Evolutionary conservation across 768 basidiomycete genomes (phyloP), one percentile per base, ranked within the genome.

Genomic region (Terana coerulea): DNA sequence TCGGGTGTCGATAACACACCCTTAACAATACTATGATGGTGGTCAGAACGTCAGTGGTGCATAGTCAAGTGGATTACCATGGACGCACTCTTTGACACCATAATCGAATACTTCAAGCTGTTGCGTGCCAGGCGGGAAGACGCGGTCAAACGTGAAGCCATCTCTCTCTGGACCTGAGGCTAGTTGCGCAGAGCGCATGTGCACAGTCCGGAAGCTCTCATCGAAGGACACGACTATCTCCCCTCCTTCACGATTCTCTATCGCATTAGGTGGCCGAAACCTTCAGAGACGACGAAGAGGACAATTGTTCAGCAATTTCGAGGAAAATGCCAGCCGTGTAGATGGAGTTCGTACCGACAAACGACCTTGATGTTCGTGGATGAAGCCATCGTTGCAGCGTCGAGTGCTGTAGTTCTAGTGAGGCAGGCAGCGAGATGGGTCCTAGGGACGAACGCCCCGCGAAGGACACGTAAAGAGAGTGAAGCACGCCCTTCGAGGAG

Each of bases 91-190:
- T 69, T 94, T 95, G 34, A 99, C 91, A 47, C 97, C 97, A 67
- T 97, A 99, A 69, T 98, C 95, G 66, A 98, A 99, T 41, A 99
- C 93, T 69, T 98, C 93, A 48, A 83, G 72, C 68, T 99, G 97
- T 68, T 83, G 79, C 37, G 95, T 91, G 34, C 77, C 82, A 77
- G 95, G 92, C 50, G 92, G 87, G 68, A 99, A 99, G 19, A 95
- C 93, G 56, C 95, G 80, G 69, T 99, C 97, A 63, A 98, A 95
- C 30, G 93, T 94, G 73, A 99, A 99, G 24, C 95, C 95, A 75
- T 94, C 90, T 74, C 84, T 95, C 75, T 97, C 95, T 40, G 94
- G 88, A 2, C 93, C 95, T 40, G 86, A 79, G 52, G 80, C 76
- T 21, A 80, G 63, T 57, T 81, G 76, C 31, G 83, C 75, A 34